Conservation (phyloP, 306 rosid species). For the Ormosia semicastrata region DNA sequence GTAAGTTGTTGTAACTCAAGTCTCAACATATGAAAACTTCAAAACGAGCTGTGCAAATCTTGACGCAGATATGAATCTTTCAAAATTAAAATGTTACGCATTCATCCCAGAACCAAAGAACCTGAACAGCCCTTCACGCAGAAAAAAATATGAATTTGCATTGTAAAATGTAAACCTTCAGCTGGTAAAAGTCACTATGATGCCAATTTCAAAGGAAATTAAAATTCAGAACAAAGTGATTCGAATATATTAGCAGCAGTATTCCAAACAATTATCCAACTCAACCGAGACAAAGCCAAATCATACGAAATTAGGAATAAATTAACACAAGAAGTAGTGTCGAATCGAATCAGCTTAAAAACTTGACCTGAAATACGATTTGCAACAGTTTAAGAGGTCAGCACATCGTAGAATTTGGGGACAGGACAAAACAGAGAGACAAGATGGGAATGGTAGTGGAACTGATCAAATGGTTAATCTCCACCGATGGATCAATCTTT, state of each 20-base stretch:
- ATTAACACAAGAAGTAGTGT: background rate
- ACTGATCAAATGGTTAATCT: background rate
- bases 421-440: background rate
- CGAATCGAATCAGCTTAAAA: background rate
- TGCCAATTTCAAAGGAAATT: background rate
- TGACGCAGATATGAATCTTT: background rate
- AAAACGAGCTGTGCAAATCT: background rate
- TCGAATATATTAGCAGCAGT: background rate
- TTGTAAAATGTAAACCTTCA: background rate
- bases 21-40: background rate
- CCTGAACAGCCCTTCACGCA: background rate
- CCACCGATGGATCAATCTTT: background rate
- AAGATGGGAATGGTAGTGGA: background rate
- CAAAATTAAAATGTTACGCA: background rate
- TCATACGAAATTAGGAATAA: background rate
- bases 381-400: background rate
- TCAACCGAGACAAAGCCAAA: background rate
- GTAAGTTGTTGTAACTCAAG: background rate
- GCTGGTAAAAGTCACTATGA: background rate
- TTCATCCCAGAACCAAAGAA: background rate
- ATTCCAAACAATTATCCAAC: background rate
- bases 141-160: no score
- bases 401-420: background rate
- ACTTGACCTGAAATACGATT: conserved; percentile 16
- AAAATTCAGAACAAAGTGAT: background rate